Evolutionary conservation across 495 filamentous ascomycete species (phyloP).

Genomic region (Tuber magnatum): DNA sequence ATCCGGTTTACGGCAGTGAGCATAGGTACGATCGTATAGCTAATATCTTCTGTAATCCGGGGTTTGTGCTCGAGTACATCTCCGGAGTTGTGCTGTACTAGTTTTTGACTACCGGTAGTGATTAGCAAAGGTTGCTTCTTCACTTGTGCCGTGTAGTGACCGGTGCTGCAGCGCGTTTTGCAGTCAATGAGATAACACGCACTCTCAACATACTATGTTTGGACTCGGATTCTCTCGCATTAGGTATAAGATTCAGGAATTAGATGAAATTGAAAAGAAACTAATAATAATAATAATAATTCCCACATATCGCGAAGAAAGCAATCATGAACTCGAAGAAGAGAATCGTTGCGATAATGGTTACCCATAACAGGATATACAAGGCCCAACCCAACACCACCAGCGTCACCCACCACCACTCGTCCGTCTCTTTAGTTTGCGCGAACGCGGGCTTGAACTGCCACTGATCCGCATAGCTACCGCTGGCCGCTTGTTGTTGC

Average conservation of each 20-base stretch:
- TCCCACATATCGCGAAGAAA: background rate
- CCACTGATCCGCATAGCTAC: slow-evolving; percentile 1
- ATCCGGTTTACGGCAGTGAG: background rate
- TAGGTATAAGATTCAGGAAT: background rate
- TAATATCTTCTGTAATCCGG: background rate
- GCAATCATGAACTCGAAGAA: background rate
- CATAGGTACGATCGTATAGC: background rate
- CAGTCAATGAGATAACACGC: background rate
- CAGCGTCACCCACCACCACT: slow-evolving; percentile 1
- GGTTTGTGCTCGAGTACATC: background rate
- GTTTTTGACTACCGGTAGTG: background rate
- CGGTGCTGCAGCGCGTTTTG: background rate
- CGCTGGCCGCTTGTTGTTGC: background rate
- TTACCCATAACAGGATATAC: background rate
- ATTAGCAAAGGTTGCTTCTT: background rate
- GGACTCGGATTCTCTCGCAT: background rate
- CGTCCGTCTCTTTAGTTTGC: background rate
- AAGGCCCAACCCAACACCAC: background rate
- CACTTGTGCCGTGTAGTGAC: background rate
- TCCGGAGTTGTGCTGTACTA: background rate
- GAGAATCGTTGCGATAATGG: background rate
- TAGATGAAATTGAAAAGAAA: background rate
- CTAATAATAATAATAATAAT: slow-evolving; percentile 1
- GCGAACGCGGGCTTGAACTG: background rate
- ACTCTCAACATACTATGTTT: too few relatives aligned